Percentiles rank a stretch among this genome's conserved stretches.
Conservation (phyloP, 306 rosid genomes). For the Cajanus cajan region DNA sequence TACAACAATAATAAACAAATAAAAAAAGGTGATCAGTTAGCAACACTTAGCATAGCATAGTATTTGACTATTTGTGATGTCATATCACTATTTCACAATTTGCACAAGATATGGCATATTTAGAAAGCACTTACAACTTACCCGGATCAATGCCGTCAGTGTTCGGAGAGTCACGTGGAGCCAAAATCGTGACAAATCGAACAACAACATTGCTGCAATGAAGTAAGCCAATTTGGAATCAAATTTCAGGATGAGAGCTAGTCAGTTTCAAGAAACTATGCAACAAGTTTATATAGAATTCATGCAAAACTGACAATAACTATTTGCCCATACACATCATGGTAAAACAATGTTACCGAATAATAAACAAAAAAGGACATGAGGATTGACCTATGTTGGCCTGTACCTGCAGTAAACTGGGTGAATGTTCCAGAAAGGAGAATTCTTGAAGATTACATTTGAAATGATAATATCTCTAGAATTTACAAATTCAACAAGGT, state of each 20-base stretch:
- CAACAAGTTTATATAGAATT: not conserved
- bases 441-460: slow-evolving; percentile 68
- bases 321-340: not conserved
- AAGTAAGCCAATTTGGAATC: slow-evolving; percentile 10
- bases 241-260: not conserved
- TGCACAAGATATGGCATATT: not conserved
- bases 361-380: not conserved
- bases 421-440: slow-evolving; percentile 96
- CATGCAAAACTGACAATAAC: not conserved
- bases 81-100: not conserved
- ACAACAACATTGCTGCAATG: slow-evolving; percentile 72
- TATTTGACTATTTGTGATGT: not conserved
- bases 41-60: not conserved
- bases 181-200: slow-evolving; percentile 68
- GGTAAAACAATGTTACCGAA: not conserved
- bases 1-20: not conserved
- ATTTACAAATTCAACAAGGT: slow-evolving; percentile 77
- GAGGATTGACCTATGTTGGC: slow-evolving; percentile 29
- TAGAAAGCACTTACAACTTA: not conserved
- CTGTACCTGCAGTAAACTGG: slow-evolving; percentile 92
- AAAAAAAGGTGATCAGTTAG: not conserved
- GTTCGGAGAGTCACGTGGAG: slow-evolving; percentile 86
- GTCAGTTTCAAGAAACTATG: not conserved
- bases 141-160: slow-evolving; percentile 95
- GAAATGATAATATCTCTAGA: slow-evolving; percentile 72